Conservation (phyloP, 2,329 filamentous ascomycete species). For the Teratosphaeria epicoccoides region DNA sequence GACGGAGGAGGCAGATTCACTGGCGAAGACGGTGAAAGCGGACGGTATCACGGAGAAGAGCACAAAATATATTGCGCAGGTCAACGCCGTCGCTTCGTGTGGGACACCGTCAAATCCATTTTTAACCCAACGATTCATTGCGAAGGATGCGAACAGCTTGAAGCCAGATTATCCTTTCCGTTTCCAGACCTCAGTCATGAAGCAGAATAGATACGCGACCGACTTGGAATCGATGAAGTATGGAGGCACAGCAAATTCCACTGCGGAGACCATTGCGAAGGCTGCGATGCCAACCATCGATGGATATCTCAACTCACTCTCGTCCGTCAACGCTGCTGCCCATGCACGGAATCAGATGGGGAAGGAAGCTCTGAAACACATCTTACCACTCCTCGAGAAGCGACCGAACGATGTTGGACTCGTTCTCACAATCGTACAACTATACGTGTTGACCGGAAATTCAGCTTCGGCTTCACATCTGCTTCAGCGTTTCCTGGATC, state of each 20-base stretch:
- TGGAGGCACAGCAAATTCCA: conserved; percentile 50
- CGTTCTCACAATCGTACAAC: conserved; percentile 66
- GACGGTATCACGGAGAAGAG: conserved; percentile 57
- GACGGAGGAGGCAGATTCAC: conserved; percentile 50
- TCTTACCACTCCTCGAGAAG: conserved; percentile 59
- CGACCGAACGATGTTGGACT: conserved; percentile 73
- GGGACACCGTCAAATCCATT: conserved; percentile 51
- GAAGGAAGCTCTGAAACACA: conserved; percentile 57
- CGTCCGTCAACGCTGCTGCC: conserved; percentile 64
- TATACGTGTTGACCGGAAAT: conserved; percentile 65
- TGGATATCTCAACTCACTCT: conserved; percentile 41
- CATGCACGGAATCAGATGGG: conserved; percentile 53
- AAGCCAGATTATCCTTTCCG: conserved; percentile 57
- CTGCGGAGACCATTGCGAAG: conserved; percentile 38
- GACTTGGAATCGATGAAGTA: conserved; percentile 60
- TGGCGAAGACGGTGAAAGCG: conserved; percentile 53
- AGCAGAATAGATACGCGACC: conserved; percentile 53
- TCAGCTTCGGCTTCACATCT: conserved; percentile 62
- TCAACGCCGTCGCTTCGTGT: conserved; percentile 49
- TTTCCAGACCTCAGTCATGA: conserved; percentile 55
- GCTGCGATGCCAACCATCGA: conserved; percentile 33
- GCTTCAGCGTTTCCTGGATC: conserved; percentile 63
- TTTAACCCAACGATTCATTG: conserved; percentile 51
- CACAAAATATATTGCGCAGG: conserved; percentile 54
- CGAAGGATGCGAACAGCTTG: conserved; percentile 42